Evolutionary conservation across 176 grass and related monocot species (phyloP), one percentile per base, ranked within the genome.

Genomic region (Pontederia crassipes): DNA sequence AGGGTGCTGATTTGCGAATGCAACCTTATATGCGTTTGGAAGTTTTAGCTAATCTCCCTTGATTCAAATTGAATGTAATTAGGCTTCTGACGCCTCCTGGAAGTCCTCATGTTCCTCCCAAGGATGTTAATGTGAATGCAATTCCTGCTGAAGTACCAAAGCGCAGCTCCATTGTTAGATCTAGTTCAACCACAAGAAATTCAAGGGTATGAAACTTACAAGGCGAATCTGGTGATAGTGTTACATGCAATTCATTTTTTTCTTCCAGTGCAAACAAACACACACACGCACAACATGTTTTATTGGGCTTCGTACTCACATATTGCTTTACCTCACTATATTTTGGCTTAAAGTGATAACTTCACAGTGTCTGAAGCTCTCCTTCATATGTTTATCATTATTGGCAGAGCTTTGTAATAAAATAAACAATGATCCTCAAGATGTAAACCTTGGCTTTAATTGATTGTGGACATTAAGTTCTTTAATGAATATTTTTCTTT

Each of bases 71-170:
- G 12, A 18, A 17, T 46, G 9, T 67, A 13, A 10, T 68, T 88
- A 98, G 94, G 93, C 93, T 93, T 83, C 75, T 93, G 55, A 93
- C 94, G 9, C 88, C 88, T 17, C 94, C 94, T 8, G 85, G 82
- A 52, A 89, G 88, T 62, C 88, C 93, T 17, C 84, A 77, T 68
- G 68, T 62, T 77, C 50, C 79, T 76, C 60, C 69, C 49, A 35
- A 52, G 70, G 79, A 77, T 62, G 49, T 58, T 79, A 69, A 60
- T 58, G 81, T 89, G 56, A 86, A 74, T 64, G 75, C 75, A 15
- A 72, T 74, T 65, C 17, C 83, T 49, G 51, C 85, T 52, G 73
- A 59, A 71, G 68, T 51, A 72, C 62, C 88, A 49, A 98, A 89
- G 73, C 74, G 70, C 9, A 26, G 32, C 24, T 66, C 28, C 69